Percentiles rank a stretch among this genome's conserved stretches.
phyloP scores from a whole-genome alignment of 306 rosid genomes.

The Mimosa bimucronata region DNA sequence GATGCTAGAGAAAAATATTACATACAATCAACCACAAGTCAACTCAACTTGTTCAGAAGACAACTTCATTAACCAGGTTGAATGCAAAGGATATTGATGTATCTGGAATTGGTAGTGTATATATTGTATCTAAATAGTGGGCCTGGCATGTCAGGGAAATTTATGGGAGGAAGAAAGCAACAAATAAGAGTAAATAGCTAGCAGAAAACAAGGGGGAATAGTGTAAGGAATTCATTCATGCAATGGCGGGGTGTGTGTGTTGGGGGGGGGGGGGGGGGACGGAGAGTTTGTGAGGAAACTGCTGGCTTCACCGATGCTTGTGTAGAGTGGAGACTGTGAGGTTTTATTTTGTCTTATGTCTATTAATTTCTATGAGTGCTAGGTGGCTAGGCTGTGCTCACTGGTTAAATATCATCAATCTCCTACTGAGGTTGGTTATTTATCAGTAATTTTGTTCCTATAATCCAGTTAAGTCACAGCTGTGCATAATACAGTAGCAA shows the following conservation, averaged over 20 bases:
- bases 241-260: neutral
- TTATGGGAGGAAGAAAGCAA: neutral
- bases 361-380: neutral
- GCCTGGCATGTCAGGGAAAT: neutral
- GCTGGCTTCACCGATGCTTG: neutral
- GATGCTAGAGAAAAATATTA: constrained; percentile 2
- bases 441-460: neutral
- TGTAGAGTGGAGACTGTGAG: neutral
- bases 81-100: neutral
- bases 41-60: constrained; percentile 19
- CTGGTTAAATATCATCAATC: neutral
- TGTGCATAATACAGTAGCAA: neutral
- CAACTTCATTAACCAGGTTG: constrained; percentile 25
- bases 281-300: neutral
- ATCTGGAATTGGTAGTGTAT: neutral
- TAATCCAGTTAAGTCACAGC: neutral
- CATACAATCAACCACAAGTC: neutral
- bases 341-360: neutral
- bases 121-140: neutral
- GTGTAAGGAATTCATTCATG: neutral
- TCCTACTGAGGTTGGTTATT: neutral
- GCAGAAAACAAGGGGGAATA: neutral
- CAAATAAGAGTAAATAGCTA: neutral
- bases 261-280: neutral
- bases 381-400: neutral